These are phyloP conservation scores for Talaromyces sp. DNA, from an alignment of 2,329 filamentous ascomycete species.

Conservation along the genomic window DNA sequence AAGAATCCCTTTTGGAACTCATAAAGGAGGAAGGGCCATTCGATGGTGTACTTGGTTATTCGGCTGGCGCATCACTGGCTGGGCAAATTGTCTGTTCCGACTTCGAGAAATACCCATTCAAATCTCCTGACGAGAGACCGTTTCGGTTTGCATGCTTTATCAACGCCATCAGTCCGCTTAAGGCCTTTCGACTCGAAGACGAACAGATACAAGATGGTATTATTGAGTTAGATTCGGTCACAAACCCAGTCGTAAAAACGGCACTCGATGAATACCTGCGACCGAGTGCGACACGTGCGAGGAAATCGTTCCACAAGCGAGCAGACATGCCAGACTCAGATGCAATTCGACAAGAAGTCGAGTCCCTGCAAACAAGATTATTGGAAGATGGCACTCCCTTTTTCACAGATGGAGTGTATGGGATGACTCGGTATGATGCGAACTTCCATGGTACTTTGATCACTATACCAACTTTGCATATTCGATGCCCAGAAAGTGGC, in stretches of 20 bases:
- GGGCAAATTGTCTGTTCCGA: conserved; percentile 19
- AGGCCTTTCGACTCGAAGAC: conserved; percentile 20
- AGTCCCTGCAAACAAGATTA: conserved; percentile 17
- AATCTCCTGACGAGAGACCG: conserved; percentile 20
- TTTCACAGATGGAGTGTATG: conserved; percentile 16
- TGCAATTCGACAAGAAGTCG: conserved; percentile 18
- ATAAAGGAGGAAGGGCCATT: conserved; percentile 26
- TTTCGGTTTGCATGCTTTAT: conserved; percentile 23
- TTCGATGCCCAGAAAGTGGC: conserved; percentile 18
- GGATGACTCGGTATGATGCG: conserved; percentile 17
- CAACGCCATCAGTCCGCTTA: conserved; percentile 21
- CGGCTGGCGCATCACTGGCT: conserved; percentile 24
- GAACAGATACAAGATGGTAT: conserved; percentile 17
- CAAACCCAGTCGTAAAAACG: conserved; percentile 17
- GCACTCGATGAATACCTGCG: conserved; percentile 19
- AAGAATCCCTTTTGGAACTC: conserved; percentile 19
- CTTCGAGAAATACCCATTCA: conserved; percentile 20
- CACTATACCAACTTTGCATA: conserved; percentile 22
- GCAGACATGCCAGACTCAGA: conserved; percentile 20
- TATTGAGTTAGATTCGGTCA: conserved; percentile 16
- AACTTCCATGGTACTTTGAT: conserved; percentile 18
- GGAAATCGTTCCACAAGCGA: conserved; percentile 19
- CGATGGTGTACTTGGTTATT: conserved; percentile 27
- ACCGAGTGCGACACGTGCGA: conserved; percentile 20
- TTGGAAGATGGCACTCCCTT: conserved; percentile 19